A percentile compares a stretch with the other conserved stretches of the same genome.
Evolutionary conservation across 805 yeast genomes (phyloP).

Genomic region (Wickerhamomyces chambardii): DNA sequence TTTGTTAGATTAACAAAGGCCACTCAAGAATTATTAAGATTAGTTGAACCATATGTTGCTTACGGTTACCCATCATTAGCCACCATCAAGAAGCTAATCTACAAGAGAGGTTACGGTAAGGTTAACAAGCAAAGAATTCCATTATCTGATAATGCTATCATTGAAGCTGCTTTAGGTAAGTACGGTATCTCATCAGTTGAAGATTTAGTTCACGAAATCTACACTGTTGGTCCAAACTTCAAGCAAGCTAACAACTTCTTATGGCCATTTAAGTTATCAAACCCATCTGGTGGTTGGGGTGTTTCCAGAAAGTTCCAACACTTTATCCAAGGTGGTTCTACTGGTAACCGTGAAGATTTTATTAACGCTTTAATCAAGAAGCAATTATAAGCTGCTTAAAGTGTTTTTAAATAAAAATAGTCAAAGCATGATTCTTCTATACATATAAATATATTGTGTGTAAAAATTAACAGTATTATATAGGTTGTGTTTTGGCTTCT

Average conservation of each 20-base stretch:
- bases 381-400: slow-evolving; percentile 17
- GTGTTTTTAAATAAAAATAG: no score
- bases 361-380: slow-evolving; percentile 83
- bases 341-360: slow-evolving; percentile 97
- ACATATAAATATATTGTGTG: no score
- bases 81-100: slow-evolving; percentile 84
- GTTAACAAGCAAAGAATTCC: slow-evolving; percentile 93
- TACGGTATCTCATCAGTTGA: slow-evolving; percentile 89
- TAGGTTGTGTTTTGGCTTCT: no score
- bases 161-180: slow-evolving; percentile 84
- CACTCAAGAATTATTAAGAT: slow-evolving; percentile 82
- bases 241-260: slow-evolving; percentile 97
- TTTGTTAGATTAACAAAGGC: slow-evolving; percentile 95
- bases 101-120: slow-evolving; percentile 99
- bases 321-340: slow-evolving; percentile 96
- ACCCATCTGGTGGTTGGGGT: slow-evolving; percentile 98
- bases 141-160: slow-evolving; percentile 77
- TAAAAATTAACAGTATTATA: no score
- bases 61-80: slow-evolving; percentile 96
- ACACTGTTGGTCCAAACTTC: slow-evolving; percentile 97
- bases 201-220: slow-evolving; percentile 93
- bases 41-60: slow-evolving; percentile 95
- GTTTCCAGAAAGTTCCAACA: slow-evolving; percentile 94
- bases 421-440: no score
- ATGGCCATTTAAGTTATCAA: slow-evolving; percentile 96